Base-by-base conservation (phyloP, 306 rosid genomes). In the Vicia faba region DNA sequence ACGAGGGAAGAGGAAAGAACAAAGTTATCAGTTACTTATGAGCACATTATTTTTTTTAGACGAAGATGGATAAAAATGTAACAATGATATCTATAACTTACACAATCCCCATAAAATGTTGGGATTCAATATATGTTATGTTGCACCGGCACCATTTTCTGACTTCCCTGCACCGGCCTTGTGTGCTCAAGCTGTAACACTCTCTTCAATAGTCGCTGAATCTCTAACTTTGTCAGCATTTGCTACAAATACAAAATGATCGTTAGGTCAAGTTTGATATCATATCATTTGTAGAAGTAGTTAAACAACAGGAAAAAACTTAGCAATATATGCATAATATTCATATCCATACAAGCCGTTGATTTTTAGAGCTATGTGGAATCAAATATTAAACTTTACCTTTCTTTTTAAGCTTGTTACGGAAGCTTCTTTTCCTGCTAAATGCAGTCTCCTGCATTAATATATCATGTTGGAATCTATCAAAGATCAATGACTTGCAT, bases 361-460 rank as follows among this genome's bases (percentile, higher is more conserved):
- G 46, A 40, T 11, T 41, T 55, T 41, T 7, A 57, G 59, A 11
- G 40, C 39, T 61, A 20, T 33, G 3, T 14, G 64, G 61, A 41
- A 50, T 20, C 43, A 67, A 66, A 59, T 66, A 13, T 63, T 38
- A 26, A 74, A 43, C 20, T 56, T 61, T 72, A 83, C 96, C 86
- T 71, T 78, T 83, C 79, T 88, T 89, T 84, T 87, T 93, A 15
- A 93, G 67, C 83, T 86, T 93, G 85, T 89, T 89, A 16, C 96
- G 89, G 73, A 93, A 93, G 78, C 97, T 82, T 77, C 96, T 84
- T 83, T 93, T 93, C 86, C 98, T 75, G 87, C 98, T 93, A 69
- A 93, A 93, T 63, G 98, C 97, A 1, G 83, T 79, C 76, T 93
- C 98, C 97, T 93, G 88, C 62, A 68, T 50, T 43, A 82, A 61